phyloP scores from a whole-genome alignment of 164 flowering plant genomes.

The Vitis riparia region DNA sequence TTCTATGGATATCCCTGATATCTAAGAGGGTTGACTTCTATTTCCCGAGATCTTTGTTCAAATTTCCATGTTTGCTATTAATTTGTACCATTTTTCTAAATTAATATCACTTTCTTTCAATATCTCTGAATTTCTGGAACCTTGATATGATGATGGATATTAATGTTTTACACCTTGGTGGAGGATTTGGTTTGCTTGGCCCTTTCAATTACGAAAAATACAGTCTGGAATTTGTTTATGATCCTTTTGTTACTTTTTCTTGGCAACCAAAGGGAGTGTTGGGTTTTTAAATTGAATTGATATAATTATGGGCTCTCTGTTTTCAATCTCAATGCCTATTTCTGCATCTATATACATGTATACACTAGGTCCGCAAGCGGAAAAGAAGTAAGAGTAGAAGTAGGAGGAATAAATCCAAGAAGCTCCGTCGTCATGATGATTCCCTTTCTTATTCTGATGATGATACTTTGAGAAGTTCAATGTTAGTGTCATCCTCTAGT shows the following conservation, averaged over 20 bases:
- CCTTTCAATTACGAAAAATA: background rate
- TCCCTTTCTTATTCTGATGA: constrained; percentile 45
- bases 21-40: no score
- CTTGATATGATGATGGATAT: no score
- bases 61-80: no score
- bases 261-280: background rate
- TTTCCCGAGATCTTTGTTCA: no score
- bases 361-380: constrained; percentile 31
- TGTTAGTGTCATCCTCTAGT: constrained; percentile 39
- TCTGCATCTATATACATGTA: background rate
- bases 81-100: no score
- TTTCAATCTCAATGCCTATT: background rate
- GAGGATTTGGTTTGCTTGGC: background rate
- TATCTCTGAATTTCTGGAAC: no score
- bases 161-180: no score
- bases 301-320: background rate
- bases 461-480: constrained; percentile 31
- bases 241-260: background rate
- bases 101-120: no score
- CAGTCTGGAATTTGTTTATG: background rate
- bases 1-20: no score
- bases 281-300: background rate
- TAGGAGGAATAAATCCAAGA: constrained; percentile 59
- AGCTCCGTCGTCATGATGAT: constrained; percentile 36
- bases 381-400: constrained; percentile 34